Evolutionary conservation across 768 basidiomycete genomes (phyloP).

Genomic region (Termitomyces sp.): DNA sequence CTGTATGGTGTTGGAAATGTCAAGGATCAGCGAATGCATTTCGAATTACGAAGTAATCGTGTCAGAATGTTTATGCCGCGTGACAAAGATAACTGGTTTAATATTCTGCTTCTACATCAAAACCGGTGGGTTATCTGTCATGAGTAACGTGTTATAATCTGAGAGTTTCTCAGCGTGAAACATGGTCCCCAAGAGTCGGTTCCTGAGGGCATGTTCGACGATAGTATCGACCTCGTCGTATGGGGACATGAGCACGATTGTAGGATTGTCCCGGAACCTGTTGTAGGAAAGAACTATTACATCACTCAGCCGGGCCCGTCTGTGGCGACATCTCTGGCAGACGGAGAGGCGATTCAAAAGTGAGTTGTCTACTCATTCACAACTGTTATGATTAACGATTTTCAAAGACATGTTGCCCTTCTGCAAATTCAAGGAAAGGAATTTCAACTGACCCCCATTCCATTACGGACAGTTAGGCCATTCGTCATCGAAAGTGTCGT

Average conservation of each 20-base stretch:
- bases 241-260: conserved; percentile 99
- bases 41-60: conserved; percentile 87
- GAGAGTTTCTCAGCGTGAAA: conserved; percentile 56
- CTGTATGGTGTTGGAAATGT: conserved; percentile 96
- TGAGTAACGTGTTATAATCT: not conserved
- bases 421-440: conserved; percentile 84
- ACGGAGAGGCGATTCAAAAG: conserved; percentile 93
- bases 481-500: conserved; percentile 84
- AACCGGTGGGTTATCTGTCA: conserved; percentile 61
- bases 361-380: conserved; percentile 23
- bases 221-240: conserved; percentile 86
- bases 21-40: conserved; percentile 95
- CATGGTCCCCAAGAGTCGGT: conserved; percentile 94
- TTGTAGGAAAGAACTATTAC: conserved; percentile 86
- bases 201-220: conserved; percentile 96
- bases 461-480: conserved; percentile 87
- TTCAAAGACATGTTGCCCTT: conserved; percentile 80
- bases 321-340: conserved; percentile 89
- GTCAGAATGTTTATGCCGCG: conserved; percentile 96
- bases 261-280: conserved; percentile 82
- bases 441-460: conserved; percentile 80
- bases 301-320: conserved; percentile 95
- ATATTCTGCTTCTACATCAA: conserved; percentile 89
- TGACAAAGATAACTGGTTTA: conserved; percentile 92
- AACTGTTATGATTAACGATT: not conserved